Percentiles rank a stretch among this genome's conserved stretches.
These are phyloP conservation scores for Cucumis cinereus DNA, from an alignment of 306 rosid genomes.

Conservation along the genomic window DNA sequence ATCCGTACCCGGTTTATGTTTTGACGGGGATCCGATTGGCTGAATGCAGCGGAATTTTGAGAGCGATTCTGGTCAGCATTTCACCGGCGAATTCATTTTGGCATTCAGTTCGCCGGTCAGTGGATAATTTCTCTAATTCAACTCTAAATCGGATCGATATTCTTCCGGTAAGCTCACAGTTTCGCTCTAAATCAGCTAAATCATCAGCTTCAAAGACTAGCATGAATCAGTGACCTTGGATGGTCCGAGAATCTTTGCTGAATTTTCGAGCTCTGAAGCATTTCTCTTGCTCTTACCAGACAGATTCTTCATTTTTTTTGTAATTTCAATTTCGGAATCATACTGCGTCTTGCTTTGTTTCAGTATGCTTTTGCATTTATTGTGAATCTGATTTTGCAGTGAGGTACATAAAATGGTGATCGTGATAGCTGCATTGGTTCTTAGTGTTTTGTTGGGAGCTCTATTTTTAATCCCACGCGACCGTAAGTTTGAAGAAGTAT, in stretches of 20 bases:
- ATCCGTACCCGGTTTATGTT: neutral
- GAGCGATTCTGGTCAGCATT: neutral
- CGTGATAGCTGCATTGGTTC: constrained; percentile 34
- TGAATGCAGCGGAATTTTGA: neutral
- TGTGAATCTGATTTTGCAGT: constrained; percentile 17
- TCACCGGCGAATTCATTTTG: neutral
- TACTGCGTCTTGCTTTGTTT: neutral
- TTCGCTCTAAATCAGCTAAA: neutral
- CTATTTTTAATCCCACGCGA: constrained; percentile 27
- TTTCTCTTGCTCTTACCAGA: neutral
- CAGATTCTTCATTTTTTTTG: neutral
- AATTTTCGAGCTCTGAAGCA: neutral
- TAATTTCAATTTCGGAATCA: neutral
- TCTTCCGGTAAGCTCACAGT: neutral
- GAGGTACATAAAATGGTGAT: constrained; percentile 28
- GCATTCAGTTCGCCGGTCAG: neutral
- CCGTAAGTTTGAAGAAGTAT: constrained; percentile 29
- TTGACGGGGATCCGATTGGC: neutral
- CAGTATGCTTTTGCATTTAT: neutral
- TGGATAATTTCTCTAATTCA: neutral
- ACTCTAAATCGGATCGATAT: neutral
- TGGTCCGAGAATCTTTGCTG: neutral
- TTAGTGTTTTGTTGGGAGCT: constrained; percentile 33
- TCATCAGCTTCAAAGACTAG: neutral
- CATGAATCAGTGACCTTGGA: neutral